Evolutionary conservation across 2,329 filamentous ascomycete species (phyloP), one percentile per base, ranked within the genome.

Genomic region (Colletotrichum destructivum): DNA sequence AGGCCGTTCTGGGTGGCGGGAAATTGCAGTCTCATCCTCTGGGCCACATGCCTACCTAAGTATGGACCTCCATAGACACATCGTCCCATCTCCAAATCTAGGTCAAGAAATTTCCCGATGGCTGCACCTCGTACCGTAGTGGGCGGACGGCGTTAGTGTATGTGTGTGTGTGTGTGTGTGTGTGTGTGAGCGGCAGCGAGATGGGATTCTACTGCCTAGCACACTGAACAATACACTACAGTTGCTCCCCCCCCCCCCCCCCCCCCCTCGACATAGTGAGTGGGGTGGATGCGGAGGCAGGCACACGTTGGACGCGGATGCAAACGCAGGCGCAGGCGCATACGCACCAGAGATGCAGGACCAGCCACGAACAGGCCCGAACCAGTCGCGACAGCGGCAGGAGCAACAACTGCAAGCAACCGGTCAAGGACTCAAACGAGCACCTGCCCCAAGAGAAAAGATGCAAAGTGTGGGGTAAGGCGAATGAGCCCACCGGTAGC

Each of bases 381-480:
- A 26, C 49, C 21, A 31, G 51, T 31, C n/a, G 26, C 26, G 26
- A 26, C 26, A 26, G 40, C 40, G 56, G 38, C 55, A 46, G 56
- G 56, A 26, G 56, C 26, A 26, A 26, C 56, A 59, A 16, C 16
- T 16, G 59, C 26, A 60, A n/a, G 31, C 23, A 62, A 23, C 21
- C 44, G 42, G 60, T 15, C 13, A 15, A 56, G 26, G 31, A 38
- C 26, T 18, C 52, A 31, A 38, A 38, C 3, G 21, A 15, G 64
- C 64, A 61, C 64, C 64, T 66, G 44, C 56, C 62, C 54, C 66
- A 26, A 26, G 26, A 26, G 26, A 26, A 26, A 47, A 66, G 62
- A 62, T 57, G 44, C 52, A 66, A 46, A 71, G 68, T 71, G 68
- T 71, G 68, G 68, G 68, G 68, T 71, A 71, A 68, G 12, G 47